Evolutionary conservation across 1,139 yeast genomes (phyloP).

Genomic region (Yamadazyma oceani): DNA sequence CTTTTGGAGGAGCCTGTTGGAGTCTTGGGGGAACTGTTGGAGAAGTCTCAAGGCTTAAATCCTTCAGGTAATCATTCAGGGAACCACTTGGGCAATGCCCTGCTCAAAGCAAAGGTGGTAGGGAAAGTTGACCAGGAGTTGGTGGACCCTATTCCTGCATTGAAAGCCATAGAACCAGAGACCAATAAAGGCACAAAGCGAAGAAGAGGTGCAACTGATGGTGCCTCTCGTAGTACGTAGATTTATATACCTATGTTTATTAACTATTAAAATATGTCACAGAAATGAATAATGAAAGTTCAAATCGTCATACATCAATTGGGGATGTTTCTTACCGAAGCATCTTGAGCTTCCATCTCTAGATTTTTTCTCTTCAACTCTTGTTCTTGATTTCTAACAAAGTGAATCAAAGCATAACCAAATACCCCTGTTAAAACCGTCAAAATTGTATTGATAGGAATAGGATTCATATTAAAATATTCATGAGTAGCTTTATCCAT

Average conservation of each 20-base stretch:
- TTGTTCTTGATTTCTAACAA: constrained; percentile 54
- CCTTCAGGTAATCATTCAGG: too few relatives aligned
- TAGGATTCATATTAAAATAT: constrained; percentile 68
- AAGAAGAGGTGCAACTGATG: too few relatives aligned
- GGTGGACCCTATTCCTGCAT: neutral
- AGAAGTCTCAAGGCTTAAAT: too few relatives aligned
- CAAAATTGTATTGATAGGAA: constrained; percentile 65
- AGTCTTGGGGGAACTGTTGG: too few relatives aligned
- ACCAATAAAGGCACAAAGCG: neutral
- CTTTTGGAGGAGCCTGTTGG: too few relatives aligned
- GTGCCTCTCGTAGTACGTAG: too few relatives aligned
- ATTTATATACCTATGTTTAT: too few relatives aligned
- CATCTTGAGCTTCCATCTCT: constrained; percentile 64
- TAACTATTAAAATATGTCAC: too few relatives aligned
- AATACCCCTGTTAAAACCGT: constrained; percentile 52
- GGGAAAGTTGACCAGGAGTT: neutral
- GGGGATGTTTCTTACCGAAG: constrained; percentile 51
- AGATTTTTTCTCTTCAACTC: constrained; percentile 50
- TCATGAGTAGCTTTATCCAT: constrained; percentile 72
- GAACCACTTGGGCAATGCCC: too few relatives aligned
- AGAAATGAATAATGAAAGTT: too few relatives aligned
- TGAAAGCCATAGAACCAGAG: neutral
- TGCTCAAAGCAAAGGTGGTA: neutral
- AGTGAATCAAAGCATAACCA: constrained; percentile 53
- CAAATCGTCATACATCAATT: constrained; percentile 24